phyloP scores from a whole-genome alignment of 768 basidiomycete genomes.

The Tephrocybe rancida region DNA sequence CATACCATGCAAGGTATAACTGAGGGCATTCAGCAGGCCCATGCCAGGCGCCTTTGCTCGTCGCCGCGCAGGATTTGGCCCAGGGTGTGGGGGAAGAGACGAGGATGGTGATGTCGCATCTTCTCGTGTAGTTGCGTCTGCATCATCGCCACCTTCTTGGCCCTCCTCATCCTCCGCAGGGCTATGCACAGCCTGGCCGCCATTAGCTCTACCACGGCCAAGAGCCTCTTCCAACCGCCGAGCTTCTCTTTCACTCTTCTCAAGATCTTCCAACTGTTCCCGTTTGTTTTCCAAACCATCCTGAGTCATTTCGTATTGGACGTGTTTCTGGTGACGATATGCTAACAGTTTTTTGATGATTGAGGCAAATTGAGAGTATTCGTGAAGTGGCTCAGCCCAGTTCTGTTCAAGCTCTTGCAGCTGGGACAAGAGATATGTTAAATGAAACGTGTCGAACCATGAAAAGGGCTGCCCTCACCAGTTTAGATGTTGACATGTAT shows the following conservation, averaged over 20 bases:
- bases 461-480: conserved; percentile 52
- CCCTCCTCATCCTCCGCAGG: conserved; percentile 21
- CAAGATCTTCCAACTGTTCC: conserved; percentile 84
- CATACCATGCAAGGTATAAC: conserved; percentile 95
- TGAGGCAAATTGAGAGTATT: conserved; percentile 91
- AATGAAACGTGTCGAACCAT: background rate
- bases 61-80: conserved; percentile 63
- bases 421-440: conserved; percentile 39
- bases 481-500: conserved; percentile 87
- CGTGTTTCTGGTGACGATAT: conserved; percentile 97
- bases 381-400: conserved; percentile 95
- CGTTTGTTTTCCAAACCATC: conserved; percentile 84
- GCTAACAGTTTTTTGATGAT: conserved; percentile 94
- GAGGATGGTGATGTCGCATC: conserved; percentile 46
- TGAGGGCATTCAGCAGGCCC: conserved; percentile 88
- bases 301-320: conserved; percentile 97
- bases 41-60: conserved; percentile 71
- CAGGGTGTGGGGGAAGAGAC: conserved; percentile 78
- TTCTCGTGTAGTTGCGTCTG: conserved; percentile 24
- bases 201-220: conserved; percentile 49
- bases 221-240: conserved; percentile 88
- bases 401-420: conserved; percentile 92
- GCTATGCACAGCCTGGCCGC: conserved; percentile 23
- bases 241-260: conserved; percentile 92
- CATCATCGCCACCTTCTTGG: conserved; percentile 25